Evolutionary conservation across 2,329 filamentous ascomycete species (phyloP), one percentile per base, ranked within the genome.

Genomic region (Fusarium albosuccineum): DNA sequence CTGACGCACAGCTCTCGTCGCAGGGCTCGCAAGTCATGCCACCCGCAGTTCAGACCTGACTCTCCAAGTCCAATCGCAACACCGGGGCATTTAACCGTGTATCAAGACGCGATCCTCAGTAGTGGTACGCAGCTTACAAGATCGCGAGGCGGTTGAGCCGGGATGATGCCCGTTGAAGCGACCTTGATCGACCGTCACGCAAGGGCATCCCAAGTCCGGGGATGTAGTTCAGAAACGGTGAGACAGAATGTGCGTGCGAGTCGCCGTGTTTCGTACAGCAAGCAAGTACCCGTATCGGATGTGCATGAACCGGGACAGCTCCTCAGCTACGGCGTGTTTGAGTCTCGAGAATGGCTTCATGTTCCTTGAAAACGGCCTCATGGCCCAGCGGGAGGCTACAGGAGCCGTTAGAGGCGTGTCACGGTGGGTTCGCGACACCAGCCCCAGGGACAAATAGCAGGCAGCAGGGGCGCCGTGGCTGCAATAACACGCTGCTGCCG

Each of bases 21-120:
- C 72, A 74, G 70, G 68, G 59, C 68, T 71, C 68, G 66, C 60
- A 71, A 67, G 72, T 74, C 72, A 74, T 73, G 70, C 72, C 70
- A 70, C 72, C 54, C 22, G 22, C 22, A 22, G 22, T 22, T 51
- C 13, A 16, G 26, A 27, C 33, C 42, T 51, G 52, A 33, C 34
- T 22, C 14, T 48, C 53, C 45, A 14, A 60, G 29, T 45, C 52
- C 45, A 45, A 39, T 45, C 27, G 41, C 41, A 56, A 36, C 50
- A 53, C 56, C 52, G 33, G 30, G 16, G 30, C 37, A 30, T 52
- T 27, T 34, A 22, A 52, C 36, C 48, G 10, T 52, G 49, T 63
- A 60, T 41, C 58, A 33, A 48, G 36, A 50, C 11, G 27, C 66
- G 62, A 68, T 60, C 53, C 45, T 36, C 41, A 33, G 49, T 53